These are phyloP conservation scores for Colletotrichum chlorophyti DNA, from an alignment of 2,329 filamentous ascomycete genomes.

Conservation along the genomic window DNA sequence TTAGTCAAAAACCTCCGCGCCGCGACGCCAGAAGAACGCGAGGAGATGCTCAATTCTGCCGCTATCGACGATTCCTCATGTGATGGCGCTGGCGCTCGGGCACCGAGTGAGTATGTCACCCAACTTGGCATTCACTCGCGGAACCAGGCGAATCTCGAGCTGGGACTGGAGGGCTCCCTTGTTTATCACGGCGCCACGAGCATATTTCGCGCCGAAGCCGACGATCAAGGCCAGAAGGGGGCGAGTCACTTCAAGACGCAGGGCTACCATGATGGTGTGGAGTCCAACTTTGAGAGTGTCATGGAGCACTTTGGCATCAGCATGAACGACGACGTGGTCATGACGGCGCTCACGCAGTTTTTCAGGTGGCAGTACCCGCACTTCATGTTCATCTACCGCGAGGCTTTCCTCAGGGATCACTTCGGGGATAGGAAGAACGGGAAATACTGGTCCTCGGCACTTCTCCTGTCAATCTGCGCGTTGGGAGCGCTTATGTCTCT, in stretches of 20 bases:
- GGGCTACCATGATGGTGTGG: slow-evolving; percentile 13
- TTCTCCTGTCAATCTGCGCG: slow-evolving; percentile 34
- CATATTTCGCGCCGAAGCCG: slow-evolving; percentile 32
- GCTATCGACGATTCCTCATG: neutral
- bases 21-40: slow-evolving; percentile 6
- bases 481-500: slow-evolving; percentile 31
- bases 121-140: neutral
- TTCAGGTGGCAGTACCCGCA: slow-evolving; percentile 39
- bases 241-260: neutral
- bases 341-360: slow-evolving; percentile 32
- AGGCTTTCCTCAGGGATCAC: slow-evolving; percentile 34
- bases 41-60: slow-evolving; percentile 27
- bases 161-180: slow-evolving; percentile 27
- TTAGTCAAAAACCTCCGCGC: slow-evolving; percentile 22
- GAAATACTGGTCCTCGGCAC: slow-evolving; percentile 36
- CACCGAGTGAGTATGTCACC: neutral
- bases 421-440: slow-evolving; percentile 20
- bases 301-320: slow-evolving; percentile 34
- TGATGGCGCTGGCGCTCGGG: neutral
- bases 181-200: slow-evolving; percentile 34
- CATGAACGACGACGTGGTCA: slow-evolving; percentile 31
- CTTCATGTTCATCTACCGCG: slow-evolving; percentile 41
- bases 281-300: slow-evolving; percentile 29
- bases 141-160: neutral
- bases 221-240: neutral